Evolutionary conservation across 2,329 filamentous ascomycete species (phyloP).

Genomic region (Ophiostoma ips): DNA sequence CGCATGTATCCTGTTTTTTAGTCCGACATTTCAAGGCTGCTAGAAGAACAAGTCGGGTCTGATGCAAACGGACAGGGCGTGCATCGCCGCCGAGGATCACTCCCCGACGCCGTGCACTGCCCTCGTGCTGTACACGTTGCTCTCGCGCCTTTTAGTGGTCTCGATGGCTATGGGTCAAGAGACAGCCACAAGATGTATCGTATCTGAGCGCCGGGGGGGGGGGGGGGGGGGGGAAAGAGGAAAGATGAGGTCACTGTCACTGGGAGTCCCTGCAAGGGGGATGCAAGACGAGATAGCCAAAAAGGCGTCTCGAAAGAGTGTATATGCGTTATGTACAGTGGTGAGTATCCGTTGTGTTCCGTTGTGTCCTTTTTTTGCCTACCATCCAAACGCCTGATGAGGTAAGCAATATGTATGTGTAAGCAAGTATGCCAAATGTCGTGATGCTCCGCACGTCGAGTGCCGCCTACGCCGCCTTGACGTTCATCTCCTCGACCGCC

Average conservation of each 20-base stretch:
- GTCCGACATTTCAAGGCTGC: slow-evolving; percentile 44
- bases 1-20: slow-evolving; percentile 47
- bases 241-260: background rate
- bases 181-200: slow-evolving; percentile 46
- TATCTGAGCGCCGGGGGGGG: slow-evolving; percentile 40
- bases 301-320: no score
- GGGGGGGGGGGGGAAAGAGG: background rate
- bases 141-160: slow-evolving; percentile 51
- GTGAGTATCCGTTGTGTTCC: no score
- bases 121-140: slow-evolving; percentile 19
- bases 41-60: slow-evolving; percentile 40
- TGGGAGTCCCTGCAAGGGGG: background rate
- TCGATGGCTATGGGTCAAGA: slow-evolving; percentile 32
- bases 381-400: slow-evolving; percentile 7
- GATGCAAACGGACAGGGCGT: slow-evolving; percentile 41
- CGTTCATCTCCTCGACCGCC: slow-evolving; percentile 63
- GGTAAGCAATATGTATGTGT: no score
- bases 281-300: no score
- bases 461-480: slow-evolving; percentile 27
- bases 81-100: background rate
- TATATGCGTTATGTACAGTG: slow-evolving; percentile 3
- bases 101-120: background rate
- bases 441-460: no score
- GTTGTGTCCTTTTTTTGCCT: slow-evolving; percentile 2
- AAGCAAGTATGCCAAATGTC: background rate